A percentile compares a stretch with the other conserved stretches of the same genome.
phyloP scores from a whole-genome alignment of 2,329 filamentous ascomycete genomes.

The Cladosporium sp. region DNA sequence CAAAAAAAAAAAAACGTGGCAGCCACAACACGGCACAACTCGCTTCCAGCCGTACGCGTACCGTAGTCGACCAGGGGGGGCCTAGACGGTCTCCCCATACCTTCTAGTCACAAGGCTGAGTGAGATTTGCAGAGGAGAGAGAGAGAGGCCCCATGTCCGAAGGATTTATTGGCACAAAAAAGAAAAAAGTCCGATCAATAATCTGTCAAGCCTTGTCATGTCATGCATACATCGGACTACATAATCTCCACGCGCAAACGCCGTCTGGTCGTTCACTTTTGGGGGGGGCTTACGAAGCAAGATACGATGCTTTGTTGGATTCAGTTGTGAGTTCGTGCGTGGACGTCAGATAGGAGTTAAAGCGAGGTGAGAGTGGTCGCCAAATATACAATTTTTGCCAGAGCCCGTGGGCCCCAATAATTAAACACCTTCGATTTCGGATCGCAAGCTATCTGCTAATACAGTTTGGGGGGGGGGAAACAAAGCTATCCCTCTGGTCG shows the following conservation, averaged over 20 bases:
- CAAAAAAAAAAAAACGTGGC: too few relatives aligned
- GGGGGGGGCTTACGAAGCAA: background rate
- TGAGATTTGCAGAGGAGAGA: too few relatives aligned
- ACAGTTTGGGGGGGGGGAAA: background rate
- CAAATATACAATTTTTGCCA: conserved; percentile 40
- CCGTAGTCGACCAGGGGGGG: too few relatives aligned
- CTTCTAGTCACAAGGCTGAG: too few relatives aligned
- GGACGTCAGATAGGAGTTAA: background rate
- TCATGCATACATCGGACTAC: background rate
- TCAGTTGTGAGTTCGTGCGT: background rate
- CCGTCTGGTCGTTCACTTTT: background rate
- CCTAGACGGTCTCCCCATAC: too few relatives aligned
- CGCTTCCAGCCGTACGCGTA: too few relatives aligned
- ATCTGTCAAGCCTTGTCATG: background rate
- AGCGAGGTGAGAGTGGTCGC: background rate
- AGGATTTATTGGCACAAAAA: background rate
- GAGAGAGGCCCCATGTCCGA: background rate
- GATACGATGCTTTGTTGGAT: background rate
- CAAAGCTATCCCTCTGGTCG: background rate
- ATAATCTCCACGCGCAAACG: background rate
- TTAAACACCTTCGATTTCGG: conserved; percentile 4
- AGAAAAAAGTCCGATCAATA: background rate
- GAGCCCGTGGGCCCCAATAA: conserved; percentile 14
- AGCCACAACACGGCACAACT: too few relatives aligned
- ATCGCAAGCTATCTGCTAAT: conserved; percentile 8